phyloP scores from a whole-genome alignment of 306 rosid genomes.

The Cucumis melo region DNA sequence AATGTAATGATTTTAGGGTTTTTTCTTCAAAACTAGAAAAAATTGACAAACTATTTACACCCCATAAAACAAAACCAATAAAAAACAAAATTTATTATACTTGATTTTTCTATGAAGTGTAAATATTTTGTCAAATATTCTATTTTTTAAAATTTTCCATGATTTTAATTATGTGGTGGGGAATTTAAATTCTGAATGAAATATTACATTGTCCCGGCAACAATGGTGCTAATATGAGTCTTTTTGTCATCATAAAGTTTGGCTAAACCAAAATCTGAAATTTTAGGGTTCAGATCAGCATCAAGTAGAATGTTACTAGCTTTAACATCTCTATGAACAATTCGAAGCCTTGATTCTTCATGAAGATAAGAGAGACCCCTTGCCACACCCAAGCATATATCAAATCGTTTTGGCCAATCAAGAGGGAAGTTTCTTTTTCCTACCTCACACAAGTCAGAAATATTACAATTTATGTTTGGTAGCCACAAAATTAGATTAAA shows the following conservation, averaged over 20 bases:
- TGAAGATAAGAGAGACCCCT: slow-evolving; percentile 26
- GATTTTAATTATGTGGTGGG: not conserved
- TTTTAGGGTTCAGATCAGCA: slow-evolving; percentile 10
- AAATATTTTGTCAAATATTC: too few species aligned
- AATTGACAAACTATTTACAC: too few species aligned
- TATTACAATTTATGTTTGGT: not conserved
- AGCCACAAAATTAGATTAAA: not conserved
- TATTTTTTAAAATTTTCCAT: too few species aligned
- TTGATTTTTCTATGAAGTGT: too few species aligned
- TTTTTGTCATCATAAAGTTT: slow-evolving; percentile 19
- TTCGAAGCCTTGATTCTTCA: slow-evolving; percentile 18
- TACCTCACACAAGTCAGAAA: not conserved
- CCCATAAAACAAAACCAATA: too few species aligned
- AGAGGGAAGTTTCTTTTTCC: slow-evolving; percentile 4
- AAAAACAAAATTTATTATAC: too few species aligned
- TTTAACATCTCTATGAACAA: slow-evolving; percentile 28
- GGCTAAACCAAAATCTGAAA: slow-evolving; percentile 29
- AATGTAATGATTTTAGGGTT: not conserved
- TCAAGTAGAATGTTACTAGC: slow-evolving; percentile 28
- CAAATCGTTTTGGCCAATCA: slow-evolving; percentile 23
- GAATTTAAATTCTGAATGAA: not conserved
- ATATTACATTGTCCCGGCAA: slow-evolving; percentile 31
- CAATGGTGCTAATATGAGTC: slow-evolving; percentile 25
- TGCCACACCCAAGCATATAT: slow-evolving; percentile 19
- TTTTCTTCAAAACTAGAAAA: too few species aligned